Evolutionary conservation across 129 eudicot genomes (phyloP), one percentile per base, ranked within the genome.

Genomic region (Centrapalus pauciflorus): DNA sequence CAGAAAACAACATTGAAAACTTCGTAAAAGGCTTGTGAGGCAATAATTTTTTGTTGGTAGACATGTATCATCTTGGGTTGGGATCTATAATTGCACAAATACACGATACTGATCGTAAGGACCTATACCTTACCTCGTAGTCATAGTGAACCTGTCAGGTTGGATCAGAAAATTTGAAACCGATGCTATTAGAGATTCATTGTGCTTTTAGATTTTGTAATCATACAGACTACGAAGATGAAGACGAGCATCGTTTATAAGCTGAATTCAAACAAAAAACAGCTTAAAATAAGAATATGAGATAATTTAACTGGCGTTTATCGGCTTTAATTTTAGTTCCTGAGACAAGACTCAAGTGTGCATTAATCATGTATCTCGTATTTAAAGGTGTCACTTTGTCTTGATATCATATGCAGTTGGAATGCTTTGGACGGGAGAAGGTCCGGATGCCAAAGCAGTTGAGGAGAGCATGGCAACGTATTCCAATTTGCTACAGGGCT

Each of bases 391-490:
- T 54, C 28, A 61, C 38, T 6, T 29, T 43, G 27, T 19, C 34
- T 4, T 57, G 60, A 38, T 43, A n/a, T n/a, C n/a, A n/a, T n/a
- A 20, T 82, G 69, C 66, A 86, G 99, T 83, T 67, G 96, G 99
- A 72, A 83, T 93, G 93, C 88, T 93, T 70, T 89, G 82, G 78
- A 78, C 86, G 5, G 97, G 90, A 76, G 90, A 74, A 49, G 75
- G 77, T 25, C 85, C 90, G 32, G 90, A 81, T 73, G 86, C 80
- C 2, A 86, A 86, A 70, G 80, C 59, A 64, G 84, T 94, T 25
- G 99, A 94, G 72, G 96, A 94, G 75, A 86, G 77, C 85, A 89
- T 94, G 93, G 76, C 63, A 29, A 28, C 86, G n/a, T 94, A 89
- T 69, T 86, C 84, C 71, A 94, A 94, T 77, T 50, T 70, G 55